phyloP scores from a whole-genome alignment of 1,139 yeast species.

The Candida sanyaensis region DNA sequence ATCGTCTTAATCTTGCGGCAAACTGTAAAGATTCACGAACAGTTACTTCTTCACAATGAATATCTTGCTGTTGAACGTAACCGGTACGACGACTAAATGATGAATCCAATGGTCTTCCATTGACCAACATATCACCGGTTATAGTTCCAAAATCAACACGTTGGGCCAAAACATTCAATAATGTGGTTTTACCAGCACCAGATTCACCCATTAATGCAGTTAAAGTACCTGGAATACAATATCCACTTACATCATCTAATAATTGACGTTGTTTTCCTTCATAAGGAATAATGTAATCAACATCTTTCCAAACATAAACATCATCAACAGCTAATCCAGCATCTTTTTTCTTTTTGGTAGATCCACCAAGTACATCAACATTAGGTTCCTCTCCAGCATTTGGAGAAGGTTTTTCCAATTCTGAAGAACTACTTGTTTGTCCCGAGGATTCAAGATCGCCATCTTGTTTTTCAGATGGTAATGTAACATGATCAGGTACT shows the following conservation, averaged over 20 bases:
- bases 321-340: conserved; percentile 28
- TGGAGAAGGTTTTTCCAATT: background rate
- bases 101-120: conserved; percentile 53
- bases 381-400: conserved; percentile 5
- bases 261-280: conserved; percentile 47
- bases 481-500: conserved; percentile 35
- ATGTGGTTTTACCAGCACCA: conserved; percentile 71
- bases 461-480: conserved; percentile 21
- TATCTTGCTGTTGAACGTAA: conserved; percentile 66
- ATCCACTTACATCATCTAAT: conserved; percentile 61
- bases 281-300: conserved; percentile 42
- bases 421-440: background rate
- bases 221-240: conserved; percentile 65
- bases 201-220: conserved; percentile 77
- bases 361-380: conserved; percentile 39
- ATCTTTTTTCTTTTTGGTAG: conserved; percentile 5
- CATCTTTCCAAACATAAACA: conserved; percentile 45
- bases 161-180: conserved; percentile 60
- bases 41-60: conserved; percentile 57
- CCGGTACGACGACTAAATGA: conserved; percentile 63
- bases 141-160: conserved; percentile 60
- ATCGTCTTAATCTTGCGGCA: conserved; percentile 62
- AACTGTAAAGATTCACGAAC: conserved; percentile 63
- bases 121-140: conserved; percentile 65
- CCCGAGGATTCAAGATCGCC: conserved; percentile 14